Evolutionary conservation across 495 filamentous ascomycete genomes (phyloP), one percentile per base, ranked within the genome.

Genomic region (Penicillium canariense): DNA sequence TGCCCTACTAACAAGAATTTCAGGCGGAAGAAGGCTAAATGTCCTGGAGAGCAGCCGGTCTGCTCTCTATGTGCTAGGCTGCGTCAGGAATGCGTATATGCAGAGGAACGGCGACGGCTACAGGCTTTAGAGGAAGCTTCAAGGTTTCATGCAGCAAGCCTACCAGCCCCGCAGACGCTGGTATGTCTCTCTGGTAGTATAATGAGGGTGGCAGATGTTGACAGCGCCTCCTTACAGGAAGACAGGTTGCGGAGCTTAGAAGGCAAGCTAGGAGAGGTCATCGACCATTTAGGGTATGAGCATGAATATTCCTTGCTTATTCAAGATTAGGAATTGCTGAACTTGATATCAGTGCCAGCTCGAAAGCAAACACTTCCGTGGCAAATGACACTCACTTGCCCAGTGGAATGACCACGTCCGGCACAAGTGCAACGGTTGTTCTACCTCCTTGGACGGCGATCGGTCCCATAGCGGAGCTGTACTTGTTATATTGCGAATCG

Each of bases 21-120:
- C 31, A 78, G 76, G 45, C 70, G 76, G 26, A 79, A 79, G 50
- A 79, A 79, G 51, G 71, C 75, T 17, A 74, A 72, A 67, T 79
- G 76, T 31, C 72, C 74, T 4, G 76, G 76, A 20, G 76, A 78
- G 54, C 76, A 77, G 32, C 76, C 76, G 4, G 53, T 71, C 23
- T 79, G 76, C 50, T 78, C 76, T 2, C 59, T 76, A 26, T 79
- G 76, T 59, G 60, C 71, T 15, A 66, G 76, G 44, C 57, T 79
- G 31, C 61, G 63, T 4, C 76, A 79, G 50, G 55, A 53, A 49
- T 79, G 76, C 46, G 35, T 61, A 5, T 79, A 78, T 52, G 70
- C 70, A 10, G 69, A 68, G 25, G 74, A 75, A 30, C 53, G 69
- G n/a, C 66, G 70, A 27, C 64, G 68, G 14, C 60, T 52, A 46